Evolutionary conservation across 352 stramenopile species (phyloP), one percentile per base, ranked within the genome.

Genomic region (Phytophthora syringae): DNA sequence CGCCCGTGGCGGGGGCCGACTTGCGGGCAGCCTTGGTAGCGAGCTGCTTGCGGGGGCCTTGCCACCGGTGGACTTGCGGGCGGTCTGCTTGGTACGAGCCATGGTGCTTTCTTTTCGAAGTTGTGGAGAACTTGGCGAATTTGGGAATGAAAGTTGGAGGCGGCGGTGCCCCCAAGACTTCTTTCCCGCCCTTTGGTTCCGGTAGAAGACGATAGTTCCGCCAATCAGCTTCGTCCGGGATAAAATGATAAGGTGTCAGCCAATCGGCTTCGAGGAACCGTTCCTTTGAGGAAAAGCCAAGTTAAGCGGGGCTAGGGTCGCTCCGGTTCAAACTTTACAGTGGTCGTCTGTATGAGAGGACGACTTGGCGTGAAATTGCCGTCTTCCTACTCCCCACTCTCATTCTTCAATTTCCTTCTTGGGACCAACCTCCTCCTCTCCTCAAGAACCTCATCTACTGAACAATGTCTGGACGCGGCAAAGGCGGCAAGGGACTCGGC

Each of bases 21-120:
- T 98, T 98, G 67, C 94, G 89, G 27, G 92, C 92, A 45, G 92
- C 91, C 83, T 98, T 98, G 36, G 82, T 93, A 57, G 93, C 93
- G 34, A 98, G 84, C 81, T 98, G 93, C 86, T 98, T 98, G 61
- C 93, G 87, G 93, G 93, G 28, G 28, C 28, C 28, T 32, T 32
- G 28, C 28, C 28, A 32, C 28, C 28, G 28, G n/a, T n/a, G n/a
- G n/a, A n/a, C n/a, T n/a, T n/a, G n/a, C n/a, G n/a, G n/a, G n/a
- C n/a, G n/a, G n/a, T 32, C 9, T 32, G 28, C 28, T 32, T 32
- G 28, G 28, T 32, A 32, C 28, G 28, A 32, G 28, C 28, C 30
- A 3, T 36, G 34, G 34, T 40, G 7, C 12, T 40, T 40, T 39
- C 34, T 40, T 40, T 40, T 40, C 34, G 34, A 40, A 40, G 34